A percentile compares a stretch with the other conserved stretches of the same genome.
These are phyloP conservation scores for Usnea hakonensis DNA, from an alignment of 495 filamentous ascomycete species.

Conservation along the genomic window DNA sequence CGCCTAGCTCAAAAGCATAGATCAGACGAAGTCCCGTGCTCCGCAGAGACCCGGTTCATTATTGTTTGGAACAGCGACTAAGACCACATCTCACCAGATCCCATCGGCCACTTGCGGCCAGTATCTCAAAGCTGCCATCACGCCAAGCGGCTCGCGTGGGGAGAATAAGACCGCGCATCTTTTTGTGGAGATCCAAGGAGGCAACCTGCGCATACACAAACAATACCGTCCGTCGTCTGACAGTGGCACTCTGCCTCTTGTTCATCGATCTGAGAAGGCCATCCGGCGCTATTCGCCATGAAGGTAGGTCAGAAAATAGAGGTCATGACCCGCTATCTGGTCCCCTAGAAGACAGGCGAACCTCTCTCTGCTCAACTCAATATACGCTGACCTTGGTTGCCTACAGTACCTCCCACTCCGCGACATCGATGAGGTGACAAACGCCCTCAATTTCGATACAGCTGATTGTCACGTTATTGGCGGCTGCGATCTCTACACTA, in stretches of 20 bases:
- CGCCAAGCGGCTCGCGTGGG: background rate
- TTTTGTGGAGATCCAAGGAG: background rate
- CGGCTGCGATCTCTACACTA: slow-evolving; percentile 92
- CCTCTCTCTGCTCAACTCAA: slow-evolving; percentile 1
- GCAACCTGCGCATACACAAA: slow-evolving; percentile 7
- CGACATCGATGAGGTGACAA: slow-evolving; percentile 79
- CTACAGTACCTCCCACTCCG: slow-evolving; percentile 80
- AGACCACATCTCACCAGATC: slow-evolving; percentile 5
- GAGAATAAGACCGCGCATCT: background rate
- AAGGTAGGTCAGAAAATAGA: slow-evolving; percentile 14
- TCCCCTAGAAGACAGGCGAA: slow-evolving; percentile 8
- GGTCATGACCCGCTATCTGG: slow-evolving; percentile 11
- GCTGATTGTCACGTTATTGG: slow-evolving; percentile 82
- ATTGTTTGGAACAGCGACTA: background rate
- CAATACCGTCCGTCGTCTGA: slow-evolving; percentile 13
- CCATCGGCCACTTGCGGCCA: background rate
- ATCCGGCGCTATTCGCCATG: slow-evolving; percentile 9
- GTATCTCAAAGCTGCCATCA: too few species aligned
- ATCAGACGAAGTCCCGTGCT: slow-evolving; percentile 17
- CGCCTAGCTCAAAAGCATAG: slow-evolving; percentile 34
- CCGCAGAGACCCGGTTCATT: slow-evolving; percentile 14
- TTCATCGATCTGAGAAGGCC: slow-evolving; percentile 13
- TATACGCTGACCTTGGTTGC: slow-evolving; percentile 15
- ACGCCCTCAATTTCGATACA: slow-evolving; percentile 88
- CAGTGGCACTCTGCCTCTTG: slow-evolving; percentile 3